Evolutionary conservation across 2,329 filamentous ascomycete genomes (phyloP).

Genomic region (Pezicula neosporulosa): DNA sequence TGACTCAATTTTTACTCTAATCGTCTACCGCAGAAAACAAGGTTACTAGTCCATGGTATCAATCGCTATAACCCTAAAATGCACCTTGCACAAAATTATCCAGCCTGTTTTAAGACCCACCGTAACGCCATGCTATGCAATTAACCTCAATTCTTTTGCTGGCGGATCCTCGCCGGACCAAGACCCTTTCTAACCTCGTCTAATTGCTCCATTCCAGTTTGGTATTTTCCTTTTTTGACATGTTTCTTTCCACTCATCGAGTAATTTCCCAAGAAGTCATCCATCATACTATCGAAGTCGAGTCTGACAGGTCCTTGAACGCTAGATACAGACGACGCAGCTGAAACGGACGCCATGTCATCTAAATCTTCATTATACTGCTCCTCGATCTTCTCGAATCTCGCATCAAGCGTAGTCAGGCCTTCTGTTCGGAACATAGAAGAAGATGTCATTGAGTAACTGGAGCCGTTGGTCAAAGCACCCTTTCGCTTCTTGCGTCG

Average conservation of each 20-base stretch:
- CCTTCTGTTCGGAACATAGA: slow-evolving; percentile 85
- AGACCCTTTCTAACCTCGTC: slow-evolving; percentile 83
- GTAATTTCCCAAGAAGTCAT: slow-evolving; percentile 82
- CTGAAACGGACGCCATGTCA: slow-evolving; percentile 59
- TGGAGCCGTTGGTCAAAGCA: slow-evolving; percentile 81
- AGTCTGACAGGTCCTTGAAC: slow-evolving; percentile 64
- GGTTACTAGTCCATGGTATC: too few relatives aligned
- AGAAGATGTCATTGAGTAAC: slow-evolving; percentile 89
- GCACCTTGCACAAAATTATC: too few relatives aligned
- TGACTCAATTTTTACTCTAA: too few relatives aligned
- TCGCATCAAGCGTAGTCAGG: slow-evolving; percentile 76
- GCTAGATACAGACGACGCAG: slow-evolving; percentile 64
- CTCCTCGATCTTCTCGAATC: slow-evolving; percentile 90
- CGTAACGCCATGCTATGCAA: neutral
- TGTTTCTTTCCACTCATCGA: slow-evolving; percentile 68
- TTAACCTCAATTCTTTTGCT: slow-evolving; percentile 17
- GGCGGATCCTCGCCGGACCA: slow-evolving; percentile 66
- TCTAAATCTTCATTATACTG: slow-evolving; percentile 65
- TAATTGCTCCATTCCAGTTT: slow-evolving; percentile 80
- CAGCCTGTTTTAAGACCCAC: too few relatives aligned
- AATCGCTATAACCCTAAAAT: too few relatives aligned
- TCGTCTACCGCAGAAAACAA: too few relatives aligned
- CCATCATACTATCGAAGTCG: slow-evolving; percentile 88
- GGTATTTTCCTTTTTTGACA: slow-evolving; percentile 76
- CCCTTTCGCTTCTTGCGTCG: slow-evolving; percentile 93